Percentiles rank a stretch among this genome's conserved stretches.
Conservation (phyloP, 1,284 basidiomycete species). For the Cryptococcus sp. region DNA sequence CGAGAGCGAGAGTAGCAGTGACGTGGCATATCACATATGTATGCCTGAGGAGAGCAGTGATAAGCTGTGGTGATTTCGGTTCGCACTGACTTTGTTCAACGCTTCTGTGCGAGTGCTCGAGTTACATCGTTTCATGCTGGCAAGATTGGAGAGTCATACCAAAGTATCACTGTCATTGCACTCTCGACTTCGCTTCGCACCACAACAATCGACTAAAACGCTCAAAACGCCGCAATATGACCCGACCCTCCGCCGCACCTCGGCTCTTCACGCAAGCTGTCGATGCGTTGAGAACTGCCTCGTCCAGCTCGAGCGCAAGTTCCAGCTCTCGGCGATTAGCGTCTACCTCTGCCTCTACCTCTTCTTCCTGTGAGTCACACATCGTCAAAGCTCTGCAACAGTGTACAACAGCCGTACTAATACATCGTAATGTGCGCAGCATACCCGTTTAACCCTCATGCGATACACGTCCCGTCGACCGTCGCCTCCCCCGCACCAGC, state of each 20-base stretch:
- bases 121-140: neutral
- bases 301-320: slow-evolving; percentile 3
- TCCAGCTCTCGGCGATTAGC: slow-evolving; percentile 12
- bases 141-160: neutral
- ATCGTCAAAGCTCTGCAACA: no score
- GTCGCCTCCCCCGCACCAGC: slow-evolving; percentile 55
- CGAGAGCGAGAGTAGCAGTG: no score
- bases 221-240: neutral
- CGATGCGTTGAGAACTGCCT: slow-evolving; percentile 4
- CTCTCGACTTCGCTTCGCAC: no score
- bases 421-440: slow-evolving; percentile 26
- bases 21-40: no score
- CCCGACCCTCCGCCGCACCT: neutral
- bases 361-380: slow-evolving; percentile 17
- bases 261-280: slow-evolving; percentile 7
- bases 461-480: slow-evolving; percentile 59
- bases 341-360: slow-evolving; percentile 6
- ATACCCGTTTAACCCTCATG: slow-evolving; percentile 76
- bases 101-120: no score
- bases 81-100: no score
- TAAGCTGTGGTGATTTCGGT: no score
- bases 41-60: no score
- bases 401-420: neutral
- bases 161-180: no score
- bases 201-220: neutral